phyloP scores from a whole-genome alignment of 1,284 basidiomycete genomes.

The Phaffia rhodozyma region DNA sequence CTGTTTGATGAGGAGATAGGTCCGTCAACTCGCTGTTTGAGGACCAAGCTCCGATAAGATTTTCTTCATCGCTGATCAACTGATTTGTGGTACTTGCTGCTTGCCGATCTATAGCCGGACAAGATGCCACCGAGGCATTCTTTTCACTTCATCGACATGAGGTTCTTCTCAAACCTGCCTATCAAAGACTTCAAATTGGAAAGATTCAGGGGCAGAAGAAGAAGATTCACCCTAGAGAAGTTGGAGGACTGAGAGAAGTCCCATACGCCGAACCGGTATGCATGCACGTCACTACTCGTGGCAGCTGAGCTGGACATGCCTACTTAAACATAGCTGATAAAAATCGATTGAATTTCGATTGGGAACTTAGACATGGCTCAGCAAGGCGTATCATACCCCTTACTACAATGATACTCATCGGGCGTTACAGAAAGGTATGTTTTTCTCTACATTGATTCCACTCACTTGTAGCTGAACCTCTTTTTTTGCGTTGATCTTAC shows the following conservation, averaged over 20 bases:
- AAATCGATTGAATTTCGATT: neutral
- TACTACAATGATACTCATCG: conserved; percentile 61
- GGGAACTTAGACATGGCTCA: conserved; percentile 49
- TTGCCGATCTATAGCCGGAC: conserved; percentile 44
- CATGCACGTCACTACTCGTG: neutral
- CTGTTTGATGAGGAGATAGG: no score
- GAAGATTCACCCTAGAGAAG: conserved; percentile 43
- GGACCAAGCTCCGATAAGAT: neutral
- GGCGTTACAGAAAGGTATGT: conserved; percentile 32
- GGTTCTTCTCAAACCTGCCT: conserved; percentile 60
- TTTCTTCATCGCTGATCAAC: neutral
- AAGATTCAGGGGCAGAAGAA: conserved; percentile 46
- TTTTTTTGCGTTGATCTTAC: conserved; percentile 26
- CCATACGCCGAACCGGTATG: conserved; percentile 55
- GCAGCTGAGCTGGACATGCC: neutral
- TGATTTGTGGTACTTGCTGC: neutral
- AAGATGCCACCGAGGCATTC: conserved; percentile 76
- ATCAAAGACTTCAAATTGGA: conserved; percentile 53
- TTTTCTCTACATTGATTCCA: neutral
- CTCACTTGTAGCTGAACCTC: neutral
- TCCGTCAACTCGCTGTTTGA: neutral
- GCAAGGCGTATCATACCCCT: conserved; percentile 62
- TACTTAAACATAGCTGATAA: no score
- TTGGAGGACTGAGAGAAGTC: conserved; percentile 53
- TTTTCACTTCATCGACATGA: conserved; percentile 71